Conservation (phyloP, 768 basidiomycete genomes). For the Chiua virens region DNA sequence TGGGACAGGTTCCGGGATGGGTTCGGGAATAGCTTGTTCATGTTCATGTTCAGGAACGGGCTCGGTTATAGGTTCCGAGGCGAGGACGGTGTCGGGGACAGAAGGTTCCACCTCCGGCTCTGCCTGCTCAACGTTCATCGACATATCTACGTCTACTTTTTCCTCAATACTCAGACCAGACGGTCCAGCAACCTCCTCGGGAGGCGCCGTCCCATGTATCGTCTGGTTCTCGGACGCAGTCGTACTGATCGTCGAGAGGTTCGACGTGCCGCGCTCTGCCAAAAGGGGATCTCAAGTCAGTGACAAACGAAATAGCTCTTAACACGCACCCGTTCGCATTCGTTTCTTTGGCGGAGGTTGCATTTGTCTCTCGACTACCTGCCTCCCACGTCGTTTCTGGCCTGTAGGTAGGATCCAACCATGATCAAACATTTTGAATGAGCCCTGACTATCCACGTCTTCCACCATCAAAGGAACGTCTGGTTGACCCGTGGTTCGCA, state of each 20-base stretch:
- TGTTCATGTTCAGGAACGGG: not conserved
- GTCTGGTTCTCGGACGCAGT: constrained; percentile 48
- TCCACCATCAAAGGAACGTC: constrained; percentile 59
- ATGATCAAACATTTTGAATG: constrained; percentile 79
- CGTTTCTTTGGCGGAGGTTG: constrained; percentile 58
- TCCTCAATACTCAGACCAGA: constrained; percentile 23
- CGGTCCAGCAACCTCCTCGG: constrained; percentile 26
- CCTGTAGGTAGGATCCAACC: constrained; percentile 88
- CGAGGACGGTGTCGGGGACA: not conserved
- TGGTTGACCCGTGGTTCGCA: constrained; percentile 27
- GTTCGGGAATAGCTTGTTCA: not conserved
- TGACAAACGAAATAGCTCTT: not conserved
- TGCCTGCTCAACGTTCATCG: constrained; percentile 13
- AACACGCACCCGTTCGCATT: constrained; percentile 42
- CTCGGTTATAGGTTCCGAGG: constrained; percentile 1
- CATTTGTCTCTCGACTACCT: constrained; percentile 42
- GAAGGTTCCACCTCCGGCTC: constrained; percentile 4
- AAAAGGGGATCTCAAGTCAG: not conserved
- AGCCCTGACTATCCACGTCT: constrained; percentile 67
- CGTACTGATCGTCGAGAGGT: constrained; percentile 48
- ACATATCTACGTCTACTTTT: constrained; percentile 13
- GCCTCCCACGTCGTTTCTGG: constrained; percentile 61
- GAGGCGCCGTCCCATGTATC: constrained; percentile 23
- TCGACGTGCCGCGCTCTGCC: constrained; percentile 39
- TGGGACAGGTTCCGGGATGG: not conserved